Evolutionary conservation across 2,329 filamentous ascomycete species (phyloP).

Genomic region (Chrysoporthe cubensis): DNA sequence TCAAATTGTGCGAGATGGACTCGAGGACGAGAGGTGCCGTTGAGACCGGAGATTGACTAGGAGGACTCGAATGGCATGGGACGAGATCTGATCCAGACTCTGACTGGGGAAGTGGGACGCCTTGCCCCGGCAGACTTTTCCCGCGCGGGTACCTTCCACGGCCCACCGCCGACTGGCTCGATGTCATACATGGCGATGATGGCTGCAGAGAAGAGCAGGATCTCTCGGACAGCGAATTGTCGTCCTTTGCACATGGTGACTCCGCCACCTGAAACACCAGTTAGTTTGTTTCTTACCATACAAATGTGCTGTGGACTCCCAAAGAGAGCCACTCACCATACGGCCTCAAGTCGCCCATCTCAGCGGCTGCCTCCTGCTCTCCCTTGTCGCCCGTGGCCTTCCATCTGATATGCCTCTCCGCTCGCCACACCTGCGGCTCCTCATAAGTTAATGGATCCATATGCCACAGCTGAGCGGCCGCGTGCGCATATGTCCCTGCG

Average conservation of each 20-base stretch:
- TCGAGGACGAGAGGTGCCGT: not conserved
- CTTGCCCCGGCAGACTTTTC: constrained; percentile 18
- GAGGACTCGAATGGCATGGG: not conserved
- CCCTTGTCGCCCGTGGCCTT: constrained; percentile 33
- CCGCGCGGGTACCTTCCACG: constrained; percentile 26
- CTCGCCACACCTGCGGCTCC: constrained; percentile 42
- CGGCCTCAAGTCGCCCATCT: constrained; percentile 37
- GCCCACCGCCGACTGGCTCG: constrained; percentile 30
- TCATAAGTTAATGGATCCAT: constrained; percentile 40
- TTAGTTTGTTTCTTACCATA: not conserved
- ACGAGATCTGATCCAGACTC: constrained; percentile 26
- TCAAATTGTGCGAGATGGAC: not conserved
- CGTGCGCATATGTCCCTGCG: constrained; percentile 42
- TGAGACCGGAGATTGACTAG: not conserved
- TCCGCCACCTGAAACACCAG: constrained; percentile 36
- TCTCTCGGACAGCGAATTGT: constrained; percentile 39
- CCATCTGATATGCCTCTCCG: constrained; percentile 40
- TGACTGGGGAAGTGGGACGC: constrained; percentile 14
- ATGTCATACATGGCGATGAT: constrained; percentile 45
- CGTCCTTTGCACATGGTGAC: constrained; percentile 40
- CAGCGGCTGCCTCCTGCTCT: constrained; percentile 29
- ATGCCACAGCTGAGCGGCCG: constrained; percentile 41
- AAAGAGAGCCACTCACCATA: constrained; percentile 37
- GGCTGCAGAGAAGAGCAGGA: constrained; percentile 40
- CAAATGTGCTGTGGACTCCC: not conserved